Base-by-base conservation (phyloP, 169 alveolate genomes). In the Toxoplasma gondii region DNA sequence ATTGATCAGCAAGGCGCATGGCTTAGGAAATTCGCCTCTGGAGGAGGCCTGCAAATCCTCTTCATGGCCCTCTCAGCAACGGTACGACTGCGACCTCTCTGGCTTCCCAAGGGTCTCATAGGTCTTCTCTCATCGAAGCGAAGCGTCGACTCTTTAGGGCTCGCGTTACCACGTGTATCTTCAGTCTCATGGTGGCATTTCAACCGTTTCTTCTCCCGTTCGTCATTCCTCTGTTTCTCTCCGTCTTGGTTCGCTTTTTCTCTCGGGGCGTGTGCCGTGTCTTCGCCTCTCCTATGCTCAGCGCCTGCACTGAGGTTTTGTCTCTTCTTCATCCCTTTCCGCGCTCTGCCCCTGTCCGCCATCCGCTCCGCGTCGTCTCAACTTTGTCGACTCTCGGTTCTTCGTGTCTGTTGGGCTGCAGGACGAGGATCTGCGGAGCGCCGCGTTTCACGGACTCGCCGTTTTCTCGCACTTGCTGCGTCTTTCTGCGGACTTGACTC, bases 371-470 rank as follows among this genome's bases (percentile, higher is more conserved):
- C 58, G 12, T 49, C 58, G 4, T 49, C 58, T 12, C 12, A 4
- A 49, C 12, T 49, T 12, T 4, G 4, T 49, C 12, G 58, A 12
- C 12, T 31, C 84, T 17, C 44, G 44, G 27, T 16, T 31, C 84
- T n/a, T 12, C 84, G n/a, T 31, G 16, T 74, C 45, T 31, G 39
- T 7, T 41, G 2, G 43, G 45, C 39, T 36, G 84, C 64, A 92
- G 94, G 94, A 92, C 87, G 92, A 12, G 92, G 45, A n/a, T 34
- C 92, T 41, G 94, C 94, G 80, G 92, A 90, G 39, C 87, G 83
- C 1, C 92, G 92, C 67, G 92, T 92, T 43, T n/a, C 49, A 31
- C 49, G 84, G 45, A 9, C 39, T 74, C 27, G 91, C 94, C 39
- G 54, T 92, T 64, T 92, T 80, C 88, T 80, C 94, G 67, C 92